These are phyloP conservation scores for Agastache rugosa DNA, from an alignment of 257 asterid species.

Conservation along the genomic window DNA sequence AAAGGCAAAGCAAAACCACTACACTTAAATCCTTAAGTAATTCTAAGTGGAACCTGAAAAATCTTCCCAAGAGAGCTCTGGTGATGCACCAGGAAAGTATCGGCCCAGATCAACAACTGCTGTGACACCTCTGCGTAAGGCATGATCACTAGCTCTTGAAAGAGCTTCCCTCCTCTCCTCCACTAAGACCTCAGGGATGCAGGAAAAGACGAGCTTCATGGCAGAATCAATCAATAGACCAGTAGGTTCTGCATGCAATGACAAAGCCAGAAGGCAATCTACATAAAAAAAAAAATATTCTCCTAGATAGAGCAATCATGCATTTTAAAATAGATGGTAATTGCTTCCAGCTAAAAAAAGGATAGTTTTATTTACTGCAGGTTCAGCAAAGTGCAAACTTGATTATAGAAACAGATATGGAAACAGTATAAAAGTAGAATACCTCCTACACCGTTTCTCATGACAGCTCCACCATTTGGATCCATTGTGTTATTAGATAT, in stretches of 20 bases:
- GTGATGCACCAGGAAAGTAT: slow-evolving; percentile 79
- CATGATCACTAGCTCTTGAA: slow-evolving; percentile 71
- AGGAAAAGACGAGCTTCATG: slow-evolving; percentile 73
- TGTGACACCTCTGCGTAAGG: slow-evolving; percentile 89
- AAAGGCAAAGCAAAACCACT: slow-evolving; percentile 15
- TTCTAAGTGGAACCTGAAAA: slow-evolving; percentile 64
- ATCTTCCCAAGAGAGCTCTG: slow-evolving; percentile 89
- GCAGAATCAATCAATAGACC: slow-evolving; percentile 95
- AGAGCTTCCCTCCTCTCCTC: slow-evolving; percentile 90
- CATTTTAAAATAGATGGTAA: slow-evolving; percentile 16
- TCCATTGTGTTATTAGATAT: slow-evolving; percentile 59
- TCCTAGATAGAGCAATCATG: not conserved
- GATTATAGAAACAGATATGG: not conserved
- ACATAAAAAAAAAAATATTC: slow-evolving; percentile 10
- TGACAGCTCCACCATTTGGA: slow-evolving; percentile 78
- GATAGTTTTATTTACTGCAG: slow-evolving; percentile 20
- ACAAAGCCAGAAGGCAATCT: slow-evolving; percentile 35
- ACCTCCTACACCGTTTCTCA: slow-evolving; percentile 72
- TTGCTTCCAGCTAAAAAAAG: slow-evolving; percentile 26
- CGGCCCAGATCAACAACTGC: slow-evolving; percentile 89
- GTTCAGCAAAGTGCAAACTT: slow-evolving; percentile 22
- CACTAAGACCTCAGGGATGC: slow-evolving; percentile 72
- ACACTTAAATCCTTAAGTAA: slow-evolving; percentile 15
- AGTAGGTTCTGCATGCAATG: slow-evolving; percentile 77
- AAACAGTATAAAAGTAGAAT: slow-evolving; percentile 29